phyloP scores from a whole-genome alignment of 805 yeast species.

The Monosporozyma unispora region DNA sequence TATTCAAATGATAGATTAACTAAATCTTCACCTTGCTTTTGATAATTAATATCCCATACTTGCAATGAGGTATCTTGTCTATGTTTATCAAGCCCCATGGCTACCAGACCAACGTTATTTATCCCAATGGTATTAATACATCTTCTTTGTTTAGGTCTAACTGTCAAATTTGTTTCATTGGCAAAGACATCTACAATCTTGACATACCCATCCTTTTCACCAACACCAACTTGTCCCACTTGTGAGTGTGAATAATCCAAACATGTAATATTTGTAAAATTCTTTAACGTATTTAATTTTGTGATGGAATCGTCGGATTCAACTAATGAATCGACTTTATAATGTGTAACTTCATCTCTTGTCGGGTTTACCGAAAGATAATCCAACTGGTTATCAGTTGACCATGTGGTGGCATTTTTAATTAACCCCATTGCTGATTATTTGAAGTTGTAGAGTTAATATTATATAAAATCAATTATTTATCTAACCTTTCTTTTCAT shows the following conservation, averaged over 20 bases:
- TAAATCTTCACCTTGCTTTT: conserved; percentile 42
- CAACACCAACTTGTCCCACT: conserved; percentile 60
- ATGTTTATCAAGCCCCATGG: conserved; percentile 71
- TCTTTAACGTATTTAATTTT: conserved; percentile 46
- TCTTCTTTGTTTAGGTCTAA: conserved; percentile 57
- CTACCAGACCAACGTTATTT: conserved; percentile 55
- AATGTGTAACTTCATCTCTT: conserved; percentile 69
- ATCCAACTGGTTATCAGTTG: conserved; percentile 24
- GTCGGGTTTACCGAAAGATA: conserved; percentile 62
- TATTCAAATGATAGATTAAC: conserved; percentile 48
- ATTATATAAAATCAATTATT: no score
- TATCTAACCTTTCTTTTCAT: no score
- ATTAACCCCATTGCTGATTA: conserved; percentile 31
- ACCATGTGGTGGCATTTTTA: conserved; percentile 26
- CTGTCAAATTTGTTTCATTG: conserved; percentile 9
- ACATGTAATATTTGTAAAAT: conserved; percentile 62
- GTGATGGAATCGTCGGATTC: conserved; percentile 45
- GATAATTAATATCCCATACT: conserved; percentile 69
- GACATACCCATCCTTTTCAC: conserved; percentile 62
- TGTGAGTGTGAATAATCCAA: conserved; percentile 48
- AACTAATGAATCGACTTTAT: conserved; percentile 43
- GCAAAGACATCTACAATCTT: conserved; percentile 50
- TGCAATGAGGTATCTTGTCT: conserved; percentile 68
- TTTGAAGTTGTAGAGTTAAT: no score
- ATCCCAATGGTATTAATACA: conserved; percentile 71